Conservation (phyloP, 495 filamentous ascomycete species). For the Amorphotheca resinae region DNA sequence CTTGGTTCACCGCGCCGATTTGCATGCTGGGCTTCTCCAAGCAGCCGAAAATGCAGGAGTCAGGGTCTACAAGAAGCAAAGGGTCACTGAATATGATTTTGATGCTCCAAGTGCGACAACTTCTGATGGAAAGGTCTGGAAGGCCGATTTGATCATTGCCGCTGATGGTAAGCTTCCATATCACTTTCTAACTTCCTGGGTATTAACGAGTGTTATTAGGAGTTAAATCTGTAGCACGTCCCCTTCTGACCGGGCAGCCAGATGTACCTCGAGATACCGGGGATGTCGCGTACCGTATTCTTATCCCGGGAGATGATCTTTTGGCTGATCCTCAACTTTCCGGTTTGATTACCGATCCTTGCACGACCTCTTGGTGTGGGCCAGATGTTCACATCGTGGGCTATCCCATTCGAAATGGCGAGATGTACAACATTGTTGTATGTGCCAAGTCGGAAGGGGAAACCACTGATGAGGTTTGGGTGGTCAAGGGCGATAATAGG, state of each 20-base stretch:
- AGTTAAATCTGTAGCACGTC: constrained; percentile 33
- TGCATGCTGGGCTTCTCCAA: constrained; percentile 27
- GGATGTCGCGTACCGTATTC: constrained; percentile 42
- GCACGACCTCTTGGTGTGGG: constrained; percentile 29
- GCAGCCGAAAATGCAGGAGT: constrained; percentile 27
- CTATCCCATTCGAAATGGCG: constrained; percentile 33
- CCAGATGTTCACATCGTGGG: constrained; percentile 32
- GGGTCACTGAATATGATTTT: constrained; percentile 30
- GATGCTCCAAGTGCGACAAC: constrained; percentile 24
- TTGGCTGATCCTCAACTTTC: constrained; percentile 30
- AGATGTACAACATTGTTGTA: constrained; percentile 34
- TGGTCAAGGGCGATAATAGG: constrained; percentile 22
- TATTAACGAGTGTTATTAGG: no score
- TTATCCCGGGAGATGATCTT: constrained; percentile 30
- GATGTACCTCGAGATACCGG: constrained; percentile 36
- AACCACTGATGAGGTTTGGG: constrained; percentile 25
- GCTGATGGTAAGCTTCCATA: constrained; percentile 37
- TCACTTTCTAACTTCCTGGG: no score
- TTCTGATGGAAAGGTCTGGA: constrained; percentile 18
- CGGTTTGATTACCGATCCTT: constrained; percentile 18
- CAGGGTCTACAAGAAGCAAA: constrained; percentile 19
- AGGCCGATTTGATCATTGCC: constrained; percentile 35
- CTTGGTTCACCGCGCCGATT: constrained; percentile 34
- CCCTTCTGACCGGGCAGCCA: constrained; percentile 28
- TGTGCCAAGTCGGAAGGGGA: constrained; percentile 26